phyloP scores from a whole-genome alignment of 441 rosid species.

The Rhodomyrtus psidioides region DNA sequence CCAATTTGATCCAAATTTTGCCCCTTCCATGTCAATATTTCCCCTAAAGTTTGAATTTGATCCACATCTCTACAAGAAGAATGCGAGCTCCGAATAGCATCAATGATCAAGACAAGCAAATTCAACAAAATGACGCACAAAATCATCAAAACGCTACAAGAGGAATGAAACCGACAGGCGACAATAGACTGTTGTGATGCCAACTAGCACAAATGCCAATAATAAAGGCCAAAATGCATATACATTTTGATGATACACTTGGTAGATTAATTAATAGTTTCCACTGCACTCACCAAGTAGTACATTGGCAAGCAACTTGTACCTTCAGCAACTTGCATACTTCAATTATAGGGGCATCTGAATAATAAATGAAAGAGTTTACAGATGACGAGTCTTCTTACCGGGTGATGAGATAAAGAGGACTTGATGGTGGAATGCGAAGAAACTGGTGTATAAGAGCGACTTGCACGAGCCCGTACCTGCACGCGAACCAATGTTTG shows the following conservation, averaged over 20 bases:
- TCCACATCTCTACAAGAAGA: conserved; percentile 39
- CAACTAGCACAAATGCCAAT: background rate
- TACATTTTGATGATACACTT: background rate
- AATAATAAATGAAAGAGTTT: background rate
- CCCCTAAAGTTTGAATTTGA: conserved; percentile 42
- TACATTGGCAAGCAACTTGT: background rate
- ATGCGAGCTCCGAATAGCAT: background rate
- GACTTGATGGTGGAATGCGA: conserved; percentile 23
- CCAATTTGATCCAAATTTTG: conserved; percentile 45
- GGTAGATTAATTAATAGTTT: background rate
- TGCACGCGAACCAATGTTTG: conserved; percentile 59
- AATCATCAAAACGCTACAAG: background rate
- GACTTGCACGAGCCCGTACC: conserved; percentile 47
- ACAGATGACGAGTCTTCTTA: conserved; percentile 9
- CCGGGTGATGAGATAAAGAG: conserved; percentile 29
- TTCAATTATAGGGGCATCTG: background rate
- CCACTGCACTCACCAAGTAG: background rate
- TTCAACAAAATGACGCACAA: background rate
- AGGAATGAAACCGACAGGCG: background rate
- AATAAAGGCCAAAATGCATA: background rate
- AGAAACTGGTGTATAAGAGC: conserved; percentile 31
- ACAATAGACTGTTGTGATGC: background rate
- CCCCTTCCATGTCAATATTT: conserved; percentile 28
- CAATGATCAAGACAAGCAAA: background rate
- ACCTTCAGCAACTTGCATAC: background rate